Percentiles rank a stretch among this genome's conserved stretches.
Conservation (phyloP, 345 rosid species). For the Garcia nutans region DNA sequence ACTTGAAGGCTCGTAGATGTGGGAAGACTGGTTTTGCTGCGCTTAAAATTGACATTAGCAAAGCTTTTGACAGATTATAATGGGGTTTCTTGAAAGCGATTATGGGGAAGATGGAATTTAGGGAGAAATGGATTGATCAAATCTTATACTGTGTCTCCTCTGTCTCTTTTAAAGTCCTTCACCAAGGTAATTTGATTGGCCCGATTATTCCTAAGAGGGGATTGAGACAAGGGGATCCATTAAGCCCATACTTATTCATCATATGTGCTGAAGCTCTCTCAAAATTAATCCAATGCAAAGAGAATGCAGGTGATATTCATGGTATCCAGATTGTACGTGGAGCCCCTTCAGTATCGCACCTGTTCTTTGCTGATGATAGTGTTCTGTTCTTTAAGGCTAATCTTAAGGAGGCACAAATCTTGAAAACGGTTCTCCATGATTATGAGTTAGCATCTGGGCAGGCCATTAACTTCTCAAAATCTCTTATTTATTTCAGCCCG, state of each 20-base stretch:
- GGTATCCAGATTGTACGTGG: neutral
- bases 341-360: neutral
- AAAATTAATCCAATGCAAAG: neutral
- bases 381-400: neutral
- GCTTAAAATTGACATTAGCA: neutral
- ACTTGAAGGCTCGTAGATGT: too few species aligned
- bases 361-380: neutral
- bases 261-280: neutral
- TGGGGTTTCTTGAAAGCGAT: neutral
- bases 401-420: neutral
- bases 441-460: neutral
- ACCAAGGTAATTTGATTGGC: neutral
- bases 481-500: neutral
- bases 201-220: neutral
- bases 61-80: neutral
- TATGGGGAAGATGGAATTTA: neutral
- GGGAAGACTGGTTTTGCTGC: too few species aligned
- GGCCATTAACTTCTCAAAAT: conserved; percentile 1
- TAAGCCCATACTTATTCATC: neutral
- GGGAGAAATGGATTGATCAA: neutral
- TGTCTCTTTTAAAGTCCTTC: too few species aligned
- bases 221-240: neutral
- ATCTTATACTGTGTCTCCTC: too few species aligned
- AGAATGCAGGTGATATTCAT: neutral
- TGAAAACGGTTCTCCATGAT: neutral